A percentile compares a stretch with the other conserved stretches of the same genome.
phyloP scores from a whole-genome alignment of 2,329 filamentous ascomycete genomes.

The Pestalotiopsis sp. region DNA sequence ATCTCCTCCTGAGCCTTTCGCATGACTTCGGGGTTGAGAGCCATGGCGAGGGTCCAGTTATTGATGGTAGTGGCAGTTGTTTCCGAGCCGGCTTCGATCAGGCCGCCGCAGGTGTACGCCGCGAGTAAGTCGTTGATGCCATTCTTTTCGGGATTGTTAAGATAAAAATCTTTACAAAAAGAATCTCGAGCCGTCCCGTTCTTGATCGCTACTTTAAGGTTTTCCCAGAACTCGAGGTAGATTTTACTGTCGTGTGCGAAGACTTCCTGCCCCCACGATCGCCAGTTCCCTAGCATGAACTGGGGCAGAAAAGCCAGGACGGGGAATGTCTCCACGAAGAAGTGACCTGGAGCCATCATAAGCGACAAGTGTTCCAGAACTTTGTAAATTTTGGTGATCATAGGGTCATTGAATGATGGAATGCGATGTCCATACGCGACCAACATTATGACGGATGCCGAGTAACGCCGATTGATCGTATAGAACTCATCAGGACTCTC shows the following conservation, averaged over 20 bases:
- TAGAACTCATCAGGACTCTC: constrained; percentile 8
- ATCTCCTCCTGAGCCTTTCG: constrained; percentile 1
- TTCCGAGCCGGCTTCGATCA: constrained; percentile 4
- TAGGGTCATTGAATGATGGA: background rate
- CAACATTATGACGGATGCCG: constrained; percentile 4
- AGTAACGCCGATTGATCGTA: constrained; percentile 7
- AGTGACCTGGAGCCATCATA: background rate
- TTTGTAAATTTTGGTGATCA: constrained; percentile 2
- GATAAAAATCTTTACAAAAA: constrained; percentile 6
- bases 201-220: background rate
- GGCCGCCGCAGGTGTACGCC: background rate
- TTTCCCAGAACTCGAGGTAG: constrained; percentile 1
- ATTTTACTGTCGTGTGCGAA: background rate
- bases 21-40: background rate
- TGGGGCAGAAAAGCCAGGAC: background rate
- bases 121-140: constrained; percentile 8
- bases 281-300: constrained; percentile 1
- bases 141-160: background rate
- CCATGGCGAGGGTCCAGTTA: constrained; percentile 8
- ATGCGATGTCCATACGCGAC: constrained; percentile 20
- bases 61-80: constrained; percentile 4
- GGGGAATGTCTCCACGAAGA: background rate
- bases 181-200: background rate
- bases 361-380: background rate
- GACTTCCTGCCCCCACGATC: background rate